Evolutionary conservation across 345 rosid species (phyloP).

Genomic region (Brassica napus): Da-Ae NC_063444.1:49826001-49826500

Average conservation of each 20-base stretch:
- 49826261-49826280: no score
- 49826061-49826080: constrained; percentile 16
- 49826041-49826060: constrained; percentile 28
- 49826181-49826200: constrained; percentile 52
- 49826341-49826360: constrained; percentile 61
- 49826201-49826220: constrained; percentile 48
- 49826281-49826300: background rate
- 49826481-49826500: constrained; percentile 48
- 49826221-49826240: constrained; percentile 68
- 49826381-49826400: constrained; percentile 58
- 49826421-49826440: constrained; percentile 70
- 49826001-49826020: constrained; percentile 25
- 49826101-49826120: background rate
- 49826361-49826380: constrained; percentile 63
- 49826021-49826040: constrained; percentile 27
- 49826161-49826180: constrained; percentile 44
- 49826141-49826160: constrained; percentile 48
- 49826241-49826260: constrained; percentile 35
- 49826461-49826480: constrained; percentile 55
- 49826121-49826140: constrained; percentile 38
- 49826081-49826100: constrained; percentile 18
- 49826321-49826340: constrained; percentile 64
- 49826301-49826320: constrained; percentile 53
- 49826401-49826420: constrained; percentile 78
- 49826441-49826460: constrained; percentile 19